Base-by-base conservation (phyloP, 2,329 filamentous ascomycete species). In the Colletotrichum eremochloae region DNA sequence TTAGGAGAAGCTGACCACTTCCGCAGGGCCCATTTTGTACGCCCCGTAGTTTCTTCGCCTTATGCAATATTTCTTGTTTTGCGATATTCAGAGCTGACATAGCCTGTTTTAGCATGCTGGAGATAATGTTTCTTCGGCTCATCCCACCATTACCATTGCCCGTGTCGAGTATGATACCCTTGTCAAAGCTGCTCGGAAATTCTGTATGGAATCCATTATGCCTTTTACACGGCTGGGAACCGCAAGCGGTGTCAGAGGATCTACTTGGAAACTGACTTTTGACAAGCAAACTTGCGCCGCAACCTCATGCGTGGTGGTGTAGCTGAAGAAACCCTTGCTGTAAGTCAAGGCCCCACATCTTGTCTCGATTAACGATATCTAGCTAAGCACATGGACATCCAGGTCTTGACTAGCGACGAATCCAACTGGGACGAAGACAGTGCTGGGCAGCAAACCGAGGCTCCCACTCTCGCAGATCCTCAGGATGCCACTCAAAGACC, bases 111-210 rank as follows among this genome's bases (percentile, higher is more conserved):
- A 76, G 76, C 64, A 75, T 38, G 65, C 76, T 67, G 73, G 68
- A n/a, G 64, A 75, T 76, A 72, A 56, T n/a, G 5, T 55, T 33
- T 20, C 57, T 48, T 52, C 67, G 12, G n/a, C 48, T 61, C 53
- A 80, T 61, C 79, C 82, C 66, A 76, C 81, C 20, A 83, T 93
- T 58, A 87, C 84, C 68, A 87, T 94, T 67, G 82, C 87, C 48
- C 89, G 86, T 77, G 79, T 81, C 62, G 90, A 94, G 77, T 89
- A 94, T 80, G 86, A 91, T 62, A 80, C 80, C 61, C 84, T 94
- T 72, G 84, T 90, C 75, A 80, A 86, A 68, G 74, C 76, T 67
- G 83, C 85, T 62, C 84, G 82, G 71, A 86, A 91, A 79, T 91
- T 90, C 77, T 83, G 90, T 91, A 85, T 74, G 83, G 46, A 56